A percentile compares a stretch with the other conserved stretches of the same genome.
These are phyloP conservation scores for Crithidia expoeki DNA, from an alignment of 208 protist genomes.

Conservation along the genomic window DNA sequence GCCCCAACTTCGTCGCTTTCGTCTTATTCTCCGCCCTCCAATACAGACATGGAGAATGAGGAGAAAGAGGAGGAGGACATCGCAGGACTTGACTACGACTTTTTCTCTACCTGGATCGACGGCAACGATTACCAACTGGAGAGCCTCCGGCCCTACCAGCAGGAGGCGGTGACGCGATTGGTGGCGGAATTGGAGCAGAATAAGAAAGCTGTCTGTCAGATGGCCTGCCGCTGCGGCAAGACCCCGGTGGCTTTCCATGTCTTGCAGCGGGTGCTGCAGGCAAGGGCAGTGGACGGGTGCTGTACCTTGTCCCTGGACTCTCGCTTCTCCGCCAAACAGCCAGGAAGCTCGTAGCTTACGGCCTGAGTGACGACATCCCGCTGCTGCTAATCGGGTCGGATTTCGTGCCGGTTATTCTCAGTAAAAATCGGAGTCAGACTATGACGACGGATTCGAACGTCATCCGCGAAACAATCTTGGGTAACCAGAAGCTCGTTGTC, in stretches of 20 bases:
- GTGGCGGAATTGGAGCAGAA: conserved; percentile 36
- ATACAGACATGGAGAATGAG: neutral
- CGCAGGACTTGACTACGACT: conserved; percentile 10
- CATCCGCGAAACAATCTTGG: conserved; percentile 49
- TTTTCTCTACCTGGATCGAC: conserved; percentile 27
- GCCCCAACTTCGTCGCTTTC: neutral
- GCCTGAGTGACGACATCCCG: conserved; percentile 41
- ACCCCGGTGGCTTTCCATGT: conserved; percentile 76
- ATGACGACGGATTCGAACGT: conserved; percentile 69
- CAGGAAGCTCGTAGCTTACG: conserved; percentile 68
- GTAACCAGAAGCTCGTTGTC: conserved; percentile 43
- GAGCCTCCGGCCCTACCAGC: conserved; percentile 63
- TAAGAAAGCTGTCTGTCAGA: conserved; percentile 69
- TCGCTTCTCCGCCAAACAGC: conserved; percentile 73
- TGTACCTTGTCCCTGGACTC: conserved; percentile 80
- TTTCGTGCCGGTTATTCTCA: conserved; percentile 40
- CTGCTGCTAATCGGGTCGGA: conserved; percentile 75
- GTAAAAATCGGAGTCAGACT: conserved; percentile 14
- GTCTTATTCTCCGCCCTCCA: neutral
- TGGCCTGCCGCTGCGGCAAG: conserved; percentile 84
- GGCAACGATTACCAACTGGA: conserved; percentile 39
- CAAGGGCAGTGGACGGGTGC: conserved; percentile 29
- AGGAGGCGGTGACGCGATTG: conserved; percentile 62
- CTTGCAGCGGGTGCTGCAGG: conserved; percentile 36
- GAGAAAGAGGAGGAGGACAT: conserved; percentile 25